phyloP scores from a whole-genome alignment of 805 yeast species.

The Candida alai region DNA sequence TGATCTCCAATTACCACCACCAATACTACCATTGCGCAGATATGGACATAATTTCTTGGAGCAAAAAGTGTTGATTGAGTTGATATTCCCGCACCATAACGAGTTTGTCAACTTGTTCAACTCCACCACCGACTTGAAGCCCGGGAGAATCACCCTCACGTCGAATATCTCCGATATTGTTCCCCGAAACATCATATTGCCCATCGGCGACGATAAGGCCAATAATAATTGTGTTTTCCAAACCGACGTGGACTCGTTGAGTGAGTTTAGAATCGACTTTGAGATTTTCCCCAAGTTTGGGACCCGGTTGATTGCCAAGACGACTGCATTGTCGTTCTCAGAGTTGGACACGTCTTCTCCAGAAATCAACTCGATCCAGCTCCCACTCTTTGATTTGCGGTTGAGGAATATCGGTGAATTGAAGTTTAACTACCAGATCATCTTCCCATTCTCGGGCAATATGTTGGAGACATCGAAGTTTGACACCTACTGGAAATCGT shows the following conservation, averaged over 20 bases:
- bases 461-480: slow-evolving; percentile 87
- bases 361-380: slow-evolving; percentile 37
- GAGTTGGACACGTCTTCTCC: slow-evolving; percentile 39
- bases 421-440: slow-evolving; percentile 72
- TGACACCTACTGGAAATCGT: slow-evolving; percentile 92
- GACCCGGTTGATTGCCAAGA: slow-evolving; percentile 83
- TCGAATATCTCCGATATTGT: slow-evolving; percentile 75
- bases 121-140: slow-evolving; percentile 43
- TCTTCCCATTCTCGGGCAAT: slow-evolving; percentile 81
- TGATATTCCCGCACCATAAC: slow-evolving; percentile 52
- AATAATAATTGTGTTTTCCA: slow-evolving; percentile 73
- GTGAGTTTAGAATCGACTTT: slow-evolving; percentile 69
- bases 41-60: slow-evolving; percentile 96
- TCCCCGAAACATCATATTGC: slow-evolving; percentile 81
- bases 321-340: slow-evolving; percentile 66
- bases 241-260: slow-evolving; percentile 63
- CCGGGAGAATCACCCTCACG: slow-evolving; percentile 81
- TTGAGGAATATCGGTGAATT: slow-evolving; percentile 79
- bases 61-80: slow-evolving; percentile 78
- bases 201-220: slow-evolving; percentile 57
- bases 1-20: slow-evolving; percentile 90
- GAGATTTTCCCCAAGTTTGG: slow-evolving; percentile 95
- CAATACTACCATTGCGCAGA: slow-evolving; percentile 86
- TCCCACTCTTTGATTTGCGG: slow-evolving; percentile 81
- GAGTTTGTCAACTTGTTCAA: slow-evolving; percentile 47